Conservation (phyloP, 805 yeast species). For the Candida sonorensis region DNA sequence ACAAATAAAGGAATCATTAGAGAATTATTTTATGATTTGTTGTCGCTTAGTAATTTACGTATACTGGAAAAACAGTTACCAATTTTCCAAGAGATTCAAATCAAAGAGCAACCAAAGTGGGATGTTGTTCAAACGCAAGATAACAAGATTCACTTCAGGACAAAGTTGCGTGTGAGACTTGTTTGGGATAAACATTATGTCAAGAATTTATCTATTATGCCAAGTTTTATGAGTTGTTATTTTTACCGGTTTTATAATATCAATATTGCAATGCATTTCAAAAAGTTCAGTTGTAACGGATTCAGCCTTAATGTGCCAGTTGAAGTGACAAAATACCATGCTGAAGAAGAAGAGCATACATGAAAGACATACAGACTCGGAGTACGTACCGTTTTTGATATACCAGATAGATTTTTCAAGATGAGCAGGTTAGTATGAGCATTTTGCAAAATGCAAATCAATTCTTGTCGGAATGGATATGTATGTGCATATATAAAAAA, state of each 20-base stretch:
- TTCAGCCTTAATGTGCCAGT: constrained; percentile 15
- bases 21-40: constrained; percentile 16
- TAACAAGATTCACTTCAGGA: constrained; percentile 5
- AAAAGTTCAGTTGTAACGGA: constrained; percentile 11
- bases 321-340: constrained; percentile 14
- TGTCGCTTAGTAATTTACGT: constrained; percentile 14
- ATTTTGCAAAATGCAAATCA: no score
- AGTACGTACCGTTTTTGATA: no score
- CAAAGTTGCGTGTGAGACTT: constrained; percentile 12
- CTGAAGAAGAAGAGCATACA: constrained; percentile 1
- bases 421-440: no score
- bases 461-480: no score
- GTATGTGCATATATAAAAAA: no score
- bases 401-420: no score
- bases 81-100: constrained; percentile 9
- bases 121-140: constrained; percentile 2
- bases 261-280: constrained; percentile 9
- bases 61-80: constrained; percentile 11
- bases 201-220: constrained; percentile 13
- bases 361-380: no score
- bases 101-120: constrained; percentile 15
- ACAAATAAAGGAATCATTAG: constrained; percentile 17
- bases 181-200: constrained; percentile 8
- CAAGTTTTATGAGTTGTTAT: constrained; percentile 16
- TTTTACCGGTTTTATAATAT: constrained; percentile 14